Evolutionary conservation across 2,329 filamentous ascomycete species (phyloP).

Genomic region (Coleophoma eucalyptorum): DNA sequence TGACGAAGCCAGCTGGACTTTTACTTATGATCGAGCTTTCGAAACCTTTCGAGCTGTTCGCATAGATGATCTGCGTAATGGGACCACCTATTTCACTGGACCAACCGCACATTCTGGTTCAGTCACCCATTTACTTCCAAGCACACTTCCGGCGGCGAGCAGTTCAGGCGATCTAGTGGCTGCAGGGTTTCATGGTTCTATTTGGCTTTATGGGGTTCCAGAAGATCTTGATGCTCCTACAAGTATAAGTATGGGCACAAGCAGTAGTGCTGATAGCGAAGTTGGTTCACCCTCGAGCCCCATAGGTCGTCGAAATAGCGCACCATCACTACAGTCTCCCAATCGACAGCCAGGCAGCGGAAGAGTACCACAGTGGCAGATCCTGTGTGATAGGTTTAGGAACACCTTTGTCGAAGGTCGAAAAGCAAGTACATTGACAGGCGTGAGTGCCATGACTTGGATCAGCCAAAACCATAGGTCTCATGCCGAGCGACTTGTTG

Average conservation of each 20-base stretch:
- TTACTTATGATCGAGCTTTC: conserved; percentile 73
- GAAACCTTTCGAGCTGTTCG: conserved; percentile 76
- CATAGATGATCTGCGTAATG: conserved; percentile 70
- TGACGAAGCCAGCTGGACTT: conserved; percentile 70
- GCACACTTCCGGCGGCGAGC: conserved; percentile 66
- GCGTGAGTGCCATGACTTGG: conserved; percentile 69
- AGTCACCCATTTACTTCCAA: conserved; percentile 60
- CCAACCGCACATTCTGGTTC: conserved; percentile 51
- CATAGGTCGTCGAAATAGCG: conserved; percentile 23
- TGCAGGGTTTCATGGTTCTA: conserved; percentile 67
- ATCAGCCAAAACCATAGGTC: conserved; percentile 52
- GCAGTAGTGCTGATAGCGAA: conserved; percentile 25
- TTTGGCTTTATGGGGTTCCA: conserved; percentile 79
- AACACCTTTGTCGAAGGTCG: conserved; percentile 69
- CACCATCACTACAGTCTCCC: conserved; percentile 20
- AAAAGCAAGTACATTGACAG: conserved; percentile 60
- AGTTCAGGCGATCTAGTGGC: conserved; percentile 68
- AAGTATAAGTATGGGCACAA: conserved; percentile 29
- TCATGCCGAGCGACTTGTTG: conserved; percentile 56
- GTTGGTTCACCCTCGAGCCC: conserved; percentile 19
- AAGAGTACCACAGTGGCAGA: conserved; percentile 62
- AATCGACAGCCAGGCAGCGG: conserved; percentile 12
- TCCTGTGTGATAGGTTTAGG: conserved; percentile 62
- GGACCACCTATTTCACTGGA: conserved; percentile 76
- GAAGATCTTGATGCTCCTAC: conserved; percentile 64